These are phyloP conservation scores for Aureobasidium sp. DNA, from an alignment of 2,329 filamentous ascomycete genomes.

Conservation along the genomic window DNA sequence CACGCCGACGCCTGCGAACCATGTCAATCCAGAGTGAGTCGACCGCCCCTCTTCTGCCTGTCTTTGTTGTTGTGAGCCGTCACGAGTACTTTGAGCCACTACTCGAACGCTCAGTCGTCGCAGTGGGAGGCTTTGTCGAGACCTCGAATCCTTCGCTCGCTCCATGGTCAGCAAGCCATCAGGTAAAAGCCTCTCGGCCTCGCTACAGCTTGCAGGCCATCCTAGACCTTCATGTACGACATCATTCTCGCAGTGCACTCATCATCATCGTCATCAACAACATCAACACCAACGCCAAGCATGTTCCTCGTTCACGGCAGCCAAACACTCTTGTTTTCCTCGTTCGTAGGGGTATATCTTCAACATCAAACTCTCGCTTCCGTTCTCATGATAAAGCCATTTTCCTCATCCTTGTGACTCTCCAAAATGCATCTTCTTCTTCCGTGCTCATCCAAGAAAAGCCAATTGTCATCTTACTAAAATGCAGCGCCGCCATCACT, in stretches of 20 bases:
- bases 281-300: background rate
- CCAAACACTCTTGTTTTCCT: background rate
- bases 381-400: constrained; percentile 11
- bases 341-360: constrained; percentile 7
- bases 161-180: no score
- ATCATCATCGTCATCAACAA: background rate
- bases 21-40: constrained; percentile 4
- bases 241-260: background rate
- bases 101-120: no score
- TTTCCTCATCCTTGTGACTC: constrained; percentile 11
- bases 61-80: no score
- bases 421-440: background rate
- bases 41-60: no score
- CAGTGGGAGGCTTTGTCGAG: no score
- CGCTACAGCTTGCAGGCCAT: background rate
- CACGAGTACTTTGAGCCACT: no score
- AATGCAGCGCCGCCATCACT: constrained; percentile 31
- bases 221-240: no score
- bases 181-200: background rate
- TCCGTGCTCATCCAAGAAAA: background rate
- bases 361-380: background rate
- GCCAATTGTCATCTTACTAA: background rate
- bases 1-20: no score
- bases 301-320: constrained; percentile 4
- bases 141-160: background rate